A percentile compares a stretch with the other conserved stretches of the same genome.
These are phyloP conservation scores for Leccinellum luteum DNA, from an alignment of 768 basidiomycete species.

Conservation along the genomic window DNA sequence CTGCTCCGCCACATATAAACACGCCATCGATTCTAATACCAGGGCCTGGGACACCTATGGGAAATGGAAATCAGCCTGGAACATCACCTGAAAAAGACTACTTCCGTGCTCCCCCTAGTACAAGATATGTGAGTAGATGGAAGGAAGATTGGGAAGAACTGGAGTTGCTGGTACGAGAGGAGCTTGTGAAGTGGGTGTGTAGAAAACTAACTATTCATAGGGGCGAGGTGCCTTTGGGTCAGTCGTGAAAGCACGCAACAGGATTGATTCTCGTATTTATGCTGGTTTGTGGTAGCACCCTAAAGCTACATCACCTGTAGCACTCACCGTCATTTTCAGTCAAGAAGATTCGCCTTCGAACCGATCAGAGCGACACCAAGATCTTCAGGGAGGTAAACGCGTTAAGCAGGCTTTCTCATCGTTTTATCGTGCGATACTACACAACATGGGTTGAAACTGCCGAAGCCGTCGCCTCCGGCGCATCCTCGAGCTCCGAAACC, in stretches of 20 bases:
- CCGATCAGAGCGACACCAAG: constrained; percentile 75
- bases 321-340: constrained; percentile 40
- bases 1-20: constrained; percentile 14
- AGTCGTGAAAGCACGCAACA: constrained; percentile 92
- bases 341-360: constrained; percentile 84
- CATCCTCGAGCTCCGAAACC: constrained; percentile 46
- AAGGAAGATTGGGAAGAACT: constrained; percentile 94
- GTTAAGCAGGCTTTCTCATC: constrained; percentile 82
- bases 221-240: constrained; percentile 90
- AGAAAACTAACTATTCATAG: constrained; percentile 33
- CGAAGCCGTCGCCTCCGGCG: constrained; percentile 47
- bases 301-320: neutral
- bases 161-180: constrained; percentile 61
- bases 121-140: constrained; percentile 72
- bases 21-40: constrained; percentile 21
- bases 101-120: constrained; percentile 39
- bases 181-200: neutral
- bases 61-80: constrained; percentile 31
- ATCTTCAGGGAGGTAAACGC: constrained; percentile 92
- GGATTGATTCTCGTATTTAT: constrained; percentile 81
- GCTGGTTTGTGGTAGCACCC: constrained; percentile 48
- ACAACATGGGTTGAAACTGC: constrained; percentile 85
- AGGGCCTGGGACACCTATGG: constrained; percentile 49
- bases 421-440: constrained; percentile 89
- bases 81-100: constrained; percentile 70